A percentile compares a stretch with the other conserved stretches of the same genome.
Conservation (phyloP, 1,139 yeast species). For the Kodamaea anthophila region DNA sequence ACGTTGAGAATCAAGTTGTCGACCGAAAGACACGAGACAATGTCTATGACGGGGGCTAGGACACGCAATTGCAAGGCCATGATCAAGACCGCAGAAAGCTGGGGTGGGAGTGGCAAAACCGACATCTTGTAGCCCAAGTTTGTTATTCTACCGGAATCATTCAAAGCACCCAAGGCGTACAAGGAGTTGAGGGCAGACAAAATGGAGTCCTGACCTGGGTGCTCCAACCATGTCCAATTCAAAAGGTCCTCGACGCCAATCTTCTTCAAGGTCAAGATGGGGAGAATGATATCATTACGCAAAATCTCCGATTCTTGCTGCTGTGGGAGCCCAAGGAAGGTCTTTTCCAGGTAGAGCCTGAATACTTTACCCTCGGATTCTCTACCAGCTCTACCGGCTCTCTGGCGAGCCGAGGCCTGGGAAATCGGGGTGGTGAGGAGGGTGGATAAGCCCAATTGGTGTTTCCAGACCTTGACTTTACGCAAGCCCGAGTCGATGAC, state of each 20-base stretch:
- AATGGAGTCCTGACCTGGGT: constrained; percentile 77
- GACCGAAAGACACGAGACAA: constrained; percentile 87
- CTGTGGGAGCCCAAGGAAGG: constrained; percentile 51
- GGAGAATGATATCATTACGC: constrained; percentile 79
- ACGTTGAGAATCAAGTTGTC: constrained; percentile 74
- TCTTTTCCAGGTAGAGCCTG: constrained; percentile 71
- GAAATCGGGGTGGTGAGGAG: constrained; percentile 88
- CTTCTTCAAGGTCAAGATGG: constrained; percentile 75
- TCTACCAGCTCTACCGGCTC: constrained; percentile 99
- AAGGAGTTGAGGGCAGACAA: constrained; percentile 72
- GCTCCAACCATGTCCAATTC: constrained; percentile 88
- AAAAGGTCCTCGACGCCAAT: constrained; percentile 79
- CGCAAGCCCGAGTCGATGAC: constrained; percentile 90
- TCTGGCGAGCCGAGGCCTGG: constrained; percentile 88
- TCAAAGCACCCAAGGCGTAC: constrained; percentile 72
- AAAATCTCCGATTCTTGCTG: constrained; percentile 93
- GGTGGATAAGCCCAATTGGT: constrained; percentile 84
- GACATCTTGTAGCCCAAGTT: constrained; percentile 79
- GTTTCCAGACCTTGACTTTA: constrained; percentile 92
- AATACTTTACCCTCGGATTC: constrained; percentile 86
- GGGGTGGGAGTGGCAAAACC: constrained; percentile 83
- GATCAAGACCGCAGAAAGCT: constrained; percentile 79
- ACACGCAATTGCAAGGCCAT: constrained; percentile 58
- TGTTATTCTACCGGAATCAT: constrained; percentile 72
- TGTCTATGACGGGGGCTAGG: constrained; percentile 68